Evolutionary conservation across 257 asterid genomes (phyloP), one percentile per base, ranked within the genome.

Genomic region (Jasminum sambac): DNA sequence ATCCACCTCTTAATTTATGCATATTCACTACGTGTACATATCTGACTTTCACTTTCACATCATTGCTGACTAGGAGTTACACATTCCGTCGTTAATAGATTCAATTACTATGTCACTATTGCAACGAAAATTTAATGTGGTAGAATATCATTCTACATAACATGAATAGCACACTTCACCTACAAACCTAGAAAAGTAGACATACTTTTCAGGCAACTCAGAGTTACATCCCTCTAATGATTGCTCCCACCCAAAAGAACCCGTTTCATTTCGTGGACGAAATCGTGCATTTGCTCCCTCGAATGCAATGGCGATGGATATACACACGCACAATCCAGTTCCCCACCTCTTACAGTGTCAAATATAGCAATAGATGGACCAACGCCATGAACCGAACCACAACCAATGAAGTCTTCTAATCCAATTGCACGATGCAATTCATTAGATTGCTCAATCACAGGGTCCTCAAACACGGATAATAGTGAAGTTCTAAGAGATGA

Each of bases 291-390:
- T 79, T 94, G 99, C 79, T 89, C 91, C 81, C 93, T 86, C 25
- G 96, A 89, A 46, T 91, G 96, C 88, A 94, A 74, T 0, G 98
- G 96, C 67, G 78, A 88, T 0, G 99, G 99, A 75, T 73, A 94
- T 4, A 94, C 97, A 39, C 89, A 91, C 0, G 89, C 88, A 16
- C 92, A 89, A 25, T 95, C 96, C 81, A 95, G 52, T 65, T 76
- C 75, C 77, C 87, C 96, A 4, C 82, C 84, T 46, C 90, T 80
- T 6, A 93, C 78, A 0, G 96, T 81, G 76, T 89, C 89, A 38
- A 93, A 93, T 63, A 89, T 71, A 0, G 95, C 96, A 0, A 95
- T 17, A 0, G 98, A 91, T 0, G 99, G 96, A 68, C 99, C 98
- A 10, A 95, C 82, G 0, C 99, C 98, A 26, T 91, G 98, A 43